Evolutionary conservation across 768 basidiomycete genomes (phyloP).

Genomic region (Mycena galericulata): DNA sequence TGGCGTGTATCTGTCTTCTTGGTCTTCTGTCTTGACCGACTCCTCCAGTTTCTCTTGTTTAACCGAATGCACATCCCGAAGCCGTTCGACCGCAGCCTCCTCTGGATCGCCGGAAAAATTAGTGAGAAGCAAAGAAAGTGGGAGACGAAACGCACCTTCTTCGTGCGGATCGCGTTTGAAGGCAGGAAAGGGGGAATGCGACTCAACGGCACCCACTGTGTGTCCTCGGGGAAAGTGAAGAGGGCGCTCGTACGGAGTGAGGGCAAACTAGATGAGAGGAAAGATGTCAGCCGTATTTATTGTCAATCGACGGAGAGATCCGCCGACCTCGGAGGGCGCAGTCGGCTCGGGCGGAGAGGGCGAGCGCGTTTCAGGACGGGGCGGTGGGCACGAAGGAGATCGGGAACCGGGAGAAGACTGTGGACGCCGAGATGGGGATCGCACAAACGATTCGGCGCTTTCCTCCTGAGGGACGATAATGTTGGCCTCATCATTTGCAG

Average conservation of each 20-base stretch:
- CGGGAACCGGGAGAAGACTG: too few species aligned
- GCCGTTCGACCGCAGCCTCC: not conserved
- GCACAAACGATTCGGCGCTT: too few species aligned
- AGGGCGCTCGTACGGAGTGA: conserved; percentile 20
- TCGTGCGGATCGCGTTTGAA: conserved; percentile 22
- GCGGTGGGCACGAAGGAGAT: too few species aligned
- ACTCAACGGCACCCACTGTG: not conserved
- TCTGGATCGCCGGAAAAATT: not conserved
- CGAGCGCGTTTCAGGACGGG: too few species aligned
- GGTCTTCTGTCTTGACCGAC: not conserved
- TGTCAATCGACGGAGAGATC: not conserved
- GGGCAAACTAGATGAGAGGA: conserved; percentile 1
- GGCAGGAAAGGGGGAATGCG: not conserved
- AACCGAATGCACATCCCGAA: not conserved
- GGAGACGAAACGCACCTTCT: conserved; percentile 11
- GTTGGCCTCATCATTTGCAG: not conserved
- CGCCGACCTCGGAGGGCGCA: too few species aligned
- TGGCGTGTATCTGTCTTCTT: not conserved
- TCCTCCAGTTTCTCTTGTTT: too few species aligned
- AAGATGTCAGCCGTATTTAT: not conserved
- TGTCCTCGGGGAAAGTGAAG: conserved; percentile 3
- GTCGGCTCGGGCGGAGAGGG: too few species aligned
- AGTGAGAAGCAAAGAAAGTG: too few species aligned
- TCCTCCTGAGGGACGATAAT: not conserved
- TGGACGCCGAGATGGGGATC: too few species aligned